Evolutionary conservation across 495 filamentous ascomycete genomes (phyloP).

Genomic region (Xylaria scruposa): DNA sequence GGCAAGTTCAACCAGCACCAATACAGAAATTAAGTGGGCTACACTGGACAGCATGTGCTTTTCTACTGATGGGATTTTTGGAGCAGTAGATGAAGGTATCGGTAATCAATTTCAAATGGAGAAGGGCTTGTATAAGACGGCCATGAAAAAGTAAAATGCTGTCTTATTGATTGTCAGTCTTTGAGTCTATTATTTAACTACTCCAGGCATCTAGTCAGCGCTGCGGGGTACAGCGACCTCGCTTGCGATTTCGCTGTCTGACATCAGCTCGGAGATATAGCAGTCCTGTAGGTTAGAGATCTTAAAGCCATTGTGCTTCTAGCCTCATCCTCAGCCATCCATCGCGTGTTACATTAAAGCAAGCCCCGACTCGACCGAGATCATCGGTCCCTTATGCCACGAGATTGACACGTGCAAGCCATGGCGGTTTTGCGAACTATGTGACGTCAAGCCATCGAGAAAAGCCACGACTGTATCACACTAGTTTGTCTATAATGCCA

Average conservation of each 20-base stretch:
- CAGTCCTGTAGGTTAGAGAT: background rate
- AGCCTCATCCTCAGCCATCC: background rate
- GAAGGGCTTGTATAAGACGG: background rate
- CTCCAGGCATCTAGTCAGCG: background rate
- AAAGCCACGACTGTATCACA: background rate
- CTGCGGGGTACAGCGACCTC: background rate
- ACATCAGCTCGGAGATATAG: background rate
- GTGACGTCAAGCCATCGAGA: background rate
- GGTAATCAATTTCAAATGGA: background rate
- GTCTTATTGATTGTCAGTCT: background rate
- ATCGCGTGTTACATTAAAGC: slow-evolving; percentile 4
- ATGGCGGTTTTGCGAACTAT: background rate
- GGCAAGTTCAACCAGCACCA: too few relatives aligned
- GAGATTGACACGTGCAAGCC: background rate
- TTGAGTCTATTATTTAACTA: background rate
- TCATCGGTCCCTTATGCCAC: background rate
- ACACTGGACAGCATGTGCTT: too few relatives aligned
- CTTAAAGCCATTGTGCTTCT: background rate
- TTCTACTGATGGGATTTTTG: too few relatives aligned
- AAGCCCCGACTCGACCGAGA: background rate
- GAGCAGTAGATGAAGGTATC: too few relatives aligned
- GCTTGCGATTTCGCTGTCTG: background rate
- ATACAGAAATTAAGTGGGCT: too few relatives aligned
- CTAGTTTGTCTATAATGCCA: background rate
- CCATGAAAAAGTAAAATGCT: background rate